phyloP scores from a whole-genome alignment of 2,329 filamentous ascomycete species.

The Curvularia sp. region DNA sequence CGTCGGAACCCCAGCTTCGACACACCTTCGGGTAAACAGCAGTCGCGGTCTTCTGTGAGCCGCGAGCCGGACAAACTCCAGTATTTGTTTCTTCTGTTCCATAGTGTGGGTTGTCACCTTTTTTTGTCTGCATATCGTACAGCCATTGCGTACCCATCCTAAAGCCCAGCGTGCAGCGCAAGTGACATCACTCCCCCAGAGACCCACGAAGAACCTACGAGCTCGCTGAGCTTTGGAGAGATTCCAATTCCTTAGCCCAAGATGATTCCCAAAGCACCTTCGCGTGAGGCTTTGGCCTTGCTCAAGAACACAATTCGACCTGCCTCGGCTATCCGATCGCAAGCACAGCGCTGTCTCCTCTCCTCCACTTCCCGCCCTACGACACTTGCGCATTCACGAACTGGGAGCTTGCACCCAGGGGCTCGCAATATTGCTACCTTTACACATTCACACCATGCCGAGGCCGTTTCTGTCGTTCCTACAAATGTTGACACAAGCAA shows the following conservation, averaged over 20 bases:
- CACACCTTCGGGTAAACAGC: constrained; percentile 29
- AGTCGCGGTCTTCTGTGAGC: constrained; percentile 6
- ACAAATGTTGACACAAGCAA: constrained; percentile 79
- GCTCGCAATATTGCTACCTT: constrained; percentile 71
- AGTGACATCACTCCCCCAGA: neutral
- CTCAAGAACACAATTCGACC: constrained; percentile 45
- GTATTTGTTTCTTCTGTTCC: neutral
- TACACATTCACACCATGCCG: constrained; percentile 80
- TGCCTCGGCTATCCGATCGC: constrained; percentile 30
- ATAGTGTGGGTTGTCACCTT: neutral
- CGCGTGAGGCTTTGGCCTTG: constrained; percentile 44
- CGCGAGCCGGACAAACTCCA: constrained; percentile 4
- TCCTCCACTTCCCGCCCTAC: constrained; percentile 22
- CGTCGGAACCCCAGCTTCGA: constrained; percentile 28
- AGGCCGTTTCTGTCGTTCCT: constrained; percentile 80
- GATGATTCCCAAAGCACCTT: constrained; percentile 48
- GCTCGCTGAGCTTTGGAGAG: neutral
- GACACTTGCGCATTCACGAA: constrained; percentile 27
- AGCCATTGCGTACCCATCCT: neutral
- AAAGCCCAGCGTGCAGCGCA: neutral
- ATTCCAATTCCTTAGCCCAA: neutral
- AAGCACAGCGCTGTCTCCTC: constrained; percentile 33
- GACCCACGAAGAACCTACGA: neutral
- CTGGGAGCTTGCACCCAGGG: constrained; percentile 17
- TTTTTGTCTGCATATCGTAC: neutral